Percentiles rank a stretch among this genome's conserved stretches.
Evolutionary conservation across 1,284 basidiomycete species (phyloP).

Genomic region (Moniliophthora roreri): DNA sequence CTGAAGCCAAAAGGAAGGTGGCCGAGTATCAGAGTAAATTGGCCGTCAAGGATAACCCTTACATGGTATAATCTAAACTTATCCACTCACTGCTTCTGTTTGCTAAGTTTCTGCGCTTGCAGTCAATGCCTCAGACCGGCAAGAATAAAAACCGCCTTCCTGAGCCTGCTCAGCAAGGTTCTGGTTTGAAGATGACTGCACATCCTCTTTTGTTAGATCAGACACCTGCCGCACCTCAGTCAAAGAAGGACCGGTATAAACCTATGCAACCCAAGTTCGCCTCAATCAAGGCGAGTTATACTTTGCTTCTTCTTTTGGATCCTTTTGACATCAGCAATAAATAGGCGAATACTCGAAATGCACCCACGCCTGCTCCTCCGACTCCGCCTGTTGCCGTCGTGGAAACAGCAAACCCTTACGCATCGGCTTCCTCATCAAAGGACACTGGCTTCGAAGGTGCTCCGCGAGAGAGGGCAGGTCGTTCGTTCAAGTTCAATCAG

Average conservation of each 20-base stretch:
- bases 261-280: slow-evolving; percentile 98
- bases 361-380: slow-evolving; percentile 62
- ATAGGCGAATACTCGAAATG: slow-evolving; percentile 73
- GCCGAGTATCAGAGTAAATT: slow-evolving; percentile 76
- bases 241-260: slow-evolving; percentile 89
- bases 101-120: slow-evolving; percentile 14
- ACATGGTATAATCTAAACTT: slow-evolving; percentile 58
- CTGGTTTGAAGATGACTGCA: slow-evolving; percentile 85
- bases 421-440: slow-evolving; percentile 45
- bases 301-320: slow-evolving; percentile 4
- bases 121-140: slow-evolving; percentile 51
- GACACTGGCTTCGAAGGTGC: slow-evolving; percentile 69
- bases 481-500: slow-evolving; percentile 81
- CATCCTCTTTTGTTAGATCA: slow-evolving; percentile 84
- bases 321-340: background rate
- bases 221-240: slow-evolving; percentile 57
- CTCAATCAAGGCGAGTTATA: slow-evolving; percentile 70
- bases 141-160: slow-evolving; percentile 54
- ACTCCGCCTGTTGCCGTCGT: slow-evolving; percentile 51
- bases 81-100: background rate
- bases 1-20: slow-evolving; percentile 78
- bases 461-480: slow-evolving; percentile 68
- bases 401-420: slow-evolving; percentile 69
- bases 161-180: slow-evolving; percentile 72
- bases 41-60: slow-evolving; percentile 77